Evolutionary conservation across 2,329 filamentous ascomycete genomes (phyloP).

Genomic region (Cordyceps javanica): DNA sequence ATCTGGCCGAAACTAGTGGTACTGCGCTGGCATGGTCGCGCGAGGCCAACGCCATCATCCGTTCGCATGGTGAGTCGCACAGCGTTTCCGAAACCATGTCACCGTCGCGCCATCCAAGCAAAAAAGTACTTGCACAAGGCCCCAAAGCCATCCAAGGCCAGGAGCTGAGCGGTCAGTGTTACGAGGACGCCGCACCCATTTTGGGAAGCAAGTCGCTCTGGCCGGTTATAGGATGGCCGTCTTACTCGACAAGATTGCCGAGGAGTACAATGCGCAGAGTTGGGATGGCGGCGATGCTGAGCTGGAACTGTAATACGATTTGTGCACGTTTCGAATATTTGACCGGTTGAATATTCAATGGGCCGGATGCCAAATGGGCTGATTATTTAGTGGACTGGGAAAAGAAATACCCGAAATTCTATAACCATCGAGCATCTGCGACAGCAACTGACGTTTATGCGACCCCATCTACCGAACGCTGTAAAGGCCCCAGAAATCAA

Average conservation of each 20-base stretch:
- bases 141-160: conserved; percentile 49
- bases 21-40: conserved; percentile 59
- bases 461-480: background rate
- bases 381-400: no score
- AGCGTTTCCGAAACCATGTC: background rate
- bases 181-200: conserved; percentile 54
- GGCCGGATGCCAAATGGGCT: background rate
- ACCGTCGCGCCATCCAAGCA: background rate
- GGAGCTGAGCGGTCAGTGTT: conserved; percentile 60
- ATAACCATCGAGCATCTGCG: background rate
- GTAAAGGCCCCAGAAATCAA: background rate
- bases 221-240: conserved; percentile 63
- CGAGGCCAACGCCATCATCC: conserved; percentile 58
- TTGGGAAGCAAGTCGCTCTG: conserved; percentile 59
- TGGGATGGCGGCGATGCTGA: conserved; percentile 15
- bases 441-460: background rate
- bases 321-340: background rate
- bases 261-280: conserved; percentile 23
- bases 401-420: background rate
- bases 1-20: conserved; percentile 45
- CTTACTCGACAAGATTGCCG: conserved; percentile 59
- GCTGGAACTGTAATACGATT: conserved; percentile 23
- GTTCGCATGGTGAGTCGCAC: conserved; percentile 45
- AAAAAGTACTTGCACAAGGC: conserved; percentile 54
- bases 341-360: background rate